These are phyloP conservation scores for Leccinum laetum DNA, from an alignment of 1,284 basidiomycete species.

Conservation along the genomic window DNA sequence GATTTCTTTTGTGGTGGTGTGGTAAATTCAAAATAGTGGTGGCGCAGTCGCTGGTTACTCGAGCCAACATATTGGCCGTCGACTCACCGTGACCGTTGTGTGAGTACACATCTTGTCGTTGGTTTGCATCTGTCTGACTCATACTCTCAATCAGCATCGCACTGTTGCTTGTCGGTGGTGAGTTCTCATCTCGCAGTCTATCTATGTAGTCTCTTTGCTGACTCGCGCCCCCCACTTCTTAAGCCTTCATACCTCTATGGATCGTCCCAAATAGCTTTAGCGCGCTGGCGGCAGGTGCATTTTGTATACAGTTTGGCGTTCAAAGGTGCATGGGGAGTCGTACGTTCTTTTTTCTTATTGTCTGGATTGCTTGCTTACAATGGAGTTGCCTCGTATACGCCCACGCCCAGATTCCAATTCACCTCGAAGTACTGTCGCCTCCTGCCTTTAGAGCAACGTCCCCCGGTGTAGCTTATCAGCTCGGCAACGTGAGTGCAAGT, in stretches of 20 bases:
- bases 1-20: constrained; percentile 9
- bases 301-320: constrained; percentile 85
- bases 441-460: constrained; percentile 94
- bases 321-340: constrained; percentile 83
- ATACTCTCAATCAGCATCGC: constrained; percentile 43
- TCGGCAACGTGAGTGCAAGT: constrained; percentile 58
- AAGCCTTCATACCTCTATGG: constrained; percentile 82
- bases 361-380: constrained; percentile 7
- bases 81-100: constrained; percentile 73
- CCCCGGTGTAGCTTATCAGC: constrained; percentile 89
- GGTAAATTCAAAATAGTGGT: constrained; percentile 43
- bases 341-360: constrained; percentile 33
- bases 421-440: constrained; percentile 86
- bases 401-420: constrained; percentile 69
- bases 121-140: background rate
- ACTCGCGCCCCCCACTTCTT: background rate
- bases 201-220: background rate
- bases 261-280: constrained; percentile 73
- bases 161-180: constrained; percentile 51
- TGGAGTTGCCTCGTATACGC: background rate
- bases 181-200: constrained; percentile 1
- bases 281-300: constrained; percentile 74
- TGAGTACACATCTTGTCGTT: constrained; percentile 28
- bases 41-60: constrained; percentile 77
- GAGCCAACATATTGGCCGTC: constrained; percentile 67